Base-by-base conservation (phyloP, 2,329 filamentous ascomycete genomes). In the Huntiella abstrusa region DNA sequence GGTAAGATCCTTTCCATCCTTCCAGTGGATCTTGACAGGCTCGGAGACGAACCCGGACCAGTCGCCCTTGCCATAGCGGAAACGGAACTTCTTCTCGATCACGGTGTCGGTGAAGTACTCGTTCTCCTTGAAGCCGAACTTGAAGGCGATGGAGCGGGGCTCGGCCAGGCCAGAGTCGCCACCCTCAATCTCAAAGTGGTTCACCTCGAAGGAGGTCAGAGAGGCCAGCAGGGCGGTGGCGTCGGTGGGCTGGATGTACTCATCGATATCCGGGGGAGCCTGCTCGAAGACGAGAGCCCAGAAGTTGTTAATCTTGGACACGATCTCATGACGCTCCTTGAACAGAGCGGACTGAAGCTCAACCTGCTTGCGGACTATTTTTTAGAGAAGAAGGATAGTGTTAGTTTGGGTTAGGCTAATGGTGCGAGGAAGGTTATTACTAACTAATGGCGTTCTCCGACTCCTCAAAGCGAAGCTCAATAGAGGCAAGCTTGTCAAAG, bases 231-330 rank as follows among this genome's bases (percentile, higher is more conserved):
- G 73, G 51, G 91, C 65, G 6, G 72, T 71, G 11, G 79, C 77
- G 66, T 96, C 88, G 42, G 73, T 72, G 38, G 84, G 81, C 59
- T 85, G 79, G 59, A 96, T 81, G 69, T 80, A 86, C 63, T 85
- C 79, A 64, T 94, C 86, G 55, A 98, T 73, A 52, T 94, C 85
- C 41, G 73, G 70, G 2, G 87, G 86, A 2, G 83, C 78, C 64
- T 86, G 80, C 67, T 93, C 83, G 60, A 96, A 72, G 48, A 95
- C 87, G 49, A 92, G 74, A n/a, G 83, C 71, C 91, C 91, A 96
- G 75, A 96, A 98, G 66, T 83, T 77, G 55, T 77, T 74, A 58
- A 95, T 87, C 57, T 78, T 69, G 52, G 72, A 62, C 53, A 91
- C 67, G 52, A 85, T 63, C 55, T 74, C 70, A 53, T 74, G 69